Evolutionary conservation across 345 rosid genomes (phyloP).

Genomic region (Corymbia maculata): DNA sequence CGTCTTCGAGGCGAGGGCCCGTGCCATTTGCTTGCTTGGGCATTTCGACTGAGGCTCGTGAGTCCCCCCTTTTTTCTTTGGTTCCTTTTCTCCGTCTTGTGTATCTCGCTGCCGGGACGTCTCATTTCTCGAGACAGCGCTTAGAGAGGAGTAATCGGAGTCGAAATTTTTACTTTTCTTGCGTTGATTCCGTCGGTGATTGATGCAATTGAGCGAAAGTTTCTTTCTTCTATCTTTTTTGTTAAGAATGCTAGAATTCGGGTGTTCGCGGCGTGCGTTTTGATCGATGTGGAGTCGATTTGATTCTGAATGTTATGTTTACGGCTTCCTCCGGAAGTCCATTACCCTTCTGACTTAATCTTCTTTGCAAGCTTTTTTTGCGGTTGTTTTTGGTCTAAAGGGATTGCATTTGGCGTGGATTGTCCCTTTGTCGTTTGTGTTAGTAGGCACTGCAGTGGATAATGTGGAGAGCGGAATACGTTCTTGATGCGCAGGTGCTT

Average conservation of each 20-base stretch:
- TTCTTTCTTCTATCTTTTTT: neutral
- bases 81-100: neutral
- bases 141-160: neutral
- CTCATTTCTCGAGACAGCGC: neutral
- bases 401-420: neutral
- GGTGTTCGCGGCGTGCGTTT: neutral
- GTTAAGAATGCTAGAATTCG: neutral
- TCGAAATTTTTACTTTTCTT: neutral
- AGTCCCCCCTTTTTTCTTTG: neutral
- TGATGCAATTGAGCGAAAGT: neutral
- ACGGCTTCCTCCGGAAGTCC: neutral
- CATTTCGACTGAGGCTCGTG: constrained; percentile 25
- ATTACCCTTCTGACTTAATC: neutral
- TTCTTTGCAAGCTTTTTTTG: neutral
- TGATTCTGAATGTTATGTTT: neutral
- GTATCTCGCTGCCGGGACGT: neutral
- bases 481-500: neutral
- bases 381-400: neutral
- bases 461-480: neutral
- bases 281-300: neutral
- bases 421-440: neutral
- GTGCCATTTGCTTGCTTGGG: constrained; percentile 36
- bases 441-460: neutral
- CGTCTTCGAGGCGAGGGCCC: constrained; percentile 6
- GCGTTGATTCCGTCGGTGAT: neutral